Evolutionary conservation across 176 grass and related monocot genomes (phyloP), one percentile per base, ranked within the genome.

Genomic region (Secale cereale): DNA sequence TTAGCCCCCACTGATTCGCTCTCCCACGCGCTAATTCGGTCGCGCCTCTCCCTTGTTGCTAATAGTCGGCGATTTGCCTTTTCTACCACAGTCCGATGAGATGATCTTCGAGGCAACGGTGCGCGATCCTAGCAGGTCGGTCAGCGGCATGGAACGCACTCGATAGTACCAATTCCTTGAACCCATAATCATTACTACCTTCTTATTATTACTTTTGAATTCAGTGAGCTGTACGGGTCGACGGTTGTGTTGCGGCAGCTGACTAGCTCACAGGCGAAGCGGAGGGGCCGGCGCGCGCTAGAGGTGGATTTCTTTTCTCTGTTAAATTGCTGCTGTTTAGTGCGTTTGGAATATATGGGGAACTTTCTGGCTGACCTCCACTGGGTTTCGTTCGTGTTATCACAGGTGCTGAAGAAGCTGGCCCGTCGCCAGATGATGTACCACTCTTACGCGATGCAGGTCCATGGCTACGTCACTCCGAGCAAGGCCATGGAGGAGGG

Each of bases 361-460:
- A 36, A 67, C 81, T 77, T 17, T 54, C 28, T 32, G n/a, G 62
- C 15, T 87, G 76, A 86, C 28, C 50, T 37, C 62, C 13, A 67
- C 46, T 76, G 28, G 10, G 52, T 22, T 73, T 28, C 76, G 65
- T 61, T 61, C 52, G 7, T 56, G 19, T 56, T 40, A 61, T 79
- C 84, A 79, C 85, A 98, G 96, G 96, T 98, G 65, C 67, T 98
- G 13, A 92, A 95, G 89, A 98, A 90, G 74, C 88, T 98, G 80
- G 87, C 93, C 82, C 91, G 81, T 70, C 93, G 87, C 22, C 88
- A 93, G 83, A 70, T 95, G 85, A 98, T 98, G 96, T 98, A 98
- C 82, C 74, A 95, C 50, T 94, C 91, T n/a, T 98, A 94, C 81
- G 87, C 96, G 56, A 93, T 95, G 83, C 93, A 98, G 89, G 96